Evolutionary conservation across 352 stramenopile species (phyloP), one percentile per base, ranked within the genome.

Genomic region (Globisporangium abappressorium): DNA sequence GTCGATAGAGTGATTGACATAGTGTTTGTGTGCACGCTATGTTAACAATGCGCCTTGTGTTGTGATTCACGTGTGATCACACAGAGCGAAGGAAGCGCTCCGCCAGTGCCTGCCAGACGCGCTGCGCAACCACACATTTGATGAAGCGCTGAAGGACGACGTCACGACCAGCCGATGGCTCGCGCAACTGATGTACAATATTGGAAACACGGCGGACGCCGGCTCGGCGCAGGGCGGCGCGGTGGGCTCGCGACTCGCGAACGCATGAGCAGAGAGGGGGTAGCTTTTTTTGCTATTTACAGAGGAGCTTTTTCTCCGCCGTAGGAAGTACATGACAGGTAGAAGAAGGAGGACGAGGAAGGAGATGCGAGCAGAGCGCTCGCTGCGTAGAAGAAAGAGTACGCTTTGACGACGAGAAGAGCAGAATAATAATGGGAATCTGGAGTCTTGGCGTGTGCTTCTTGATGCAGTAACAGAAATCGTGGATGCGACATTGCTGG

Each of bases 91-190:
- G 63, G 97, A 99, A 72, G 98, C 98, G n/a, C 81, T 99, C 41
- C 91, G 96, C 49, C 93, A 98, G 75, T 99, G 94, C 72, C 72
- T 99, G 30, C 97, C 97, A 0, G 82, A 96, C 26, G 90, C 93
- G 43, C 82, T 99, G 62, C 83, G 91, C 54, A 98, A 98, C 70
- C 89, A 98, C 77, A 98, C 96, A 41, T 99, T 99, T 77, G 85
- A 91, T 22, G 84, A 90, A 8, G 81, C 85, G 55, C 78, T 99
- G 33, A 98, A 98, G 72, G 97, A 99, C 70, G 97, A 99, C 81
- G 81, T 91, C 20, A 98, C 94, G 2, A 98, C 98, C 18, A 97
- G 97, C 67, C 97, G 97, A 67, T 99, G 97, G 97, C 78, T 99
- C 38, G 86, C 81, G 28, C 93, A 98, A 68, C 82, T 99, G 20